Evolutionary conservation across 768 basidiomycete species (phyloP).

Genomic region (Suillus decipiens): DNA sequence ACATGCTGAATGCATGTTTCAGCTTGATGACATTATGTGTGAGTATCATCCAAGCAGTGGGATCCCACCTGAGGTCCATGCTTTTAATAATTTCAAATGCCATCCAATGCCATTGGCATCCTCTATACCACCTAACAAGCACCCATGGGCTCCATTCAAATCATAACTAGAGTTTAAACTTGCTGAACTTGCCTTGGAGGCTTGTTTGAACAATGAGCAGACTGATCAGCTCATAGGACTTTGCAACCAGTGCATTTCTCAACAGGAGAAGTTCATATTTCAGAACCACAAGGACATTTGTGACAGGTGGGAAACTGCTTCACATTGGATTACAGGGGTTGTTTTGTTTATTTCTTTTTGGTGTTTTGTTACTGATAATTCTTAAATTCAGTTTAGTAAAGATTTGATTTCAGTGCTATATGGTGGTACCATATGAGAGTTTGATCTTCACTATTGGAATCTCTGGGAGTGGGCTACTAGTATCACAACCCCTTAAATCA

Average conservation of each 20-base stretch:
- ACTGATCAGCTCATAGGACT: conserved; percentile 24
- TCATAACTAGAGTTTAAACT: conserved; percentile 33
- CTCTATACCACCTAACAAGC: conserved; percentile 8
- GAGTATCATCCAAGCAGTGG: conserved; percentile 26
- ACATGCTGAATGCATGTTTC: not conserved
- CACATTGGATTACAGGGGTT: conserved; percentile 11
- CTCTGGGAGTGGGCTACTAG: conserved; percentile 32
- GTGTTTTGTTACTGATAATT: not conserved
- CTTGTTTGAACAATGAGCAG: conserved; percentile 20
- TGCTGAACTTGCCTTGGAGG: conserved; percentile 27
- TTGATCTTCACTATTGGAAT: conserved; percentile 22
- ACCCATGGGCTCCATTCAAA: conserved; percentile 35
- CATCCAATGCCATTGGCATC: not conserved
- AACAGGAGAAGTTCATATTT: conserved; percentile 19
- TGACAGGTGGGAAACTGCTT: conserved; percentile 22
- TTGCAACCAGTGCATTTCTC: conserved; percentile 10
- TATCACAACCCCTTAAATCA: too few relatives aligned
- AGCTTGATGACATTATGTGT: conserved; percentile 24
- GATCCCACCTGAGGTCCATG: conserved; percentile 9
- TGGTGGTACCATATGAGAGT: conserved; percentile 12
- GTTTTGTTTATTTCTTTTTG: not conserved
- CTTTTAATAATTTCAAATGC: conserved; percentile 20
- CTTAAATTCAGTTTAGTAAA: conserved; percentile 16
- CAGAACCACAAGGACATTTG: conserved; percentile 21
- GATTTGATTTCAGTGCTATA: conserved; percentile 21